Percentiles rank a stretch among this genome's conserved stretches.
Conservation (phyloP, 345 rosid genomes). For the Iberis pinnata region DNA sequence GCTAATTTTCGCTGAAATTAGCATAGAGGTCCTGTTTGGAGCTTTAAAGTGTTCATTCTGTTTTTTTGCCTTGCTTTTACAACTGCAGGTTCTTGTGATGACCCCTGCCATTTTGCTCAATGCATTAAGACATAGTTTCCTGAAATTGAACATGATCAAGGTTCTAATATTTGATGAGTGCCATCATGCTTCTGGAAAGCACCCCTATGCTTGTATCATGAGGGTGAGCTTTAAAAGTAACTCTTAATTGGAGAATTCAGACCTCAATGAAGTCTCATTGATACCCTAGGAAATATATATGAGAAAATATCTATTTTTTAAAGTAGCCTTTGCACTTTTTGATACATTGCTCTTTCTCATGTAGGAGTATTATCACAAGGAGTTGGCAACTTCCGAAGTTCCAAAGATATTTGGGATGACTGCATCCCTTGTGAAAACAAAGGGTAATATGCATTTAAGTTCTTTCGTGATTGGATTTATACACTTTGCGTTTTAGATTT, state of each 20-base stretch:
- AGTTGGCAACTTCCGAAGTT: conserved; percentile 32
- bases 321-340: not conserved
- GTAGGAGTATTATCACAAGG: conserved; percentile 77
- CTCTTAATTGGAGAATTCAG: too few species aligned
- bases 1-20: too few species aligned
- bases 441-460: conserved; percentile 40
- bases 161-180: conserved; percentile 87
- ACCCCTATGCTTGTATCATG: conserved; percentile 77
- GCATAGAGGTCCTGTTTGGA: too few species aligned
- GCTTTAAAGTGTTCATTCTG: conserved; percentile 7
- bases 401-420: conserved; percentile 94
- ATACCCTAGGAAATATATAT: not conserved
- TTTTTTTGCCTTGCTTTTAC: not conserved
- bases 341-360: conserved; percentile 10
- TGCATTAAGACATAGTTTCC: conserved; percentile 61
- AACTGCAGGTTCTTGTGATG: conserved; percentile 80
- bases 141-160: conserved; percentile 53
- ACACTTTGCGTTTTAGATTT: not conserved
- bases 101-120: conserved; percentile 74
- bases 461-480: conserved; percentile 1
- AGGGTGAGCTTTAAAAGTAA: conserved; percentile 45
- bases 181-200: conserved; percentile 68
- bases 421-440: conserved; percentile 77
- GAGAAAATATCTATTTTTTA: not conserved
- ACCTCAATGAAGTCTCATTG: too few species aligned